Conservation (phyloP, 78 protist genomes). For the Pigoraptor vietnamica region DNA sequence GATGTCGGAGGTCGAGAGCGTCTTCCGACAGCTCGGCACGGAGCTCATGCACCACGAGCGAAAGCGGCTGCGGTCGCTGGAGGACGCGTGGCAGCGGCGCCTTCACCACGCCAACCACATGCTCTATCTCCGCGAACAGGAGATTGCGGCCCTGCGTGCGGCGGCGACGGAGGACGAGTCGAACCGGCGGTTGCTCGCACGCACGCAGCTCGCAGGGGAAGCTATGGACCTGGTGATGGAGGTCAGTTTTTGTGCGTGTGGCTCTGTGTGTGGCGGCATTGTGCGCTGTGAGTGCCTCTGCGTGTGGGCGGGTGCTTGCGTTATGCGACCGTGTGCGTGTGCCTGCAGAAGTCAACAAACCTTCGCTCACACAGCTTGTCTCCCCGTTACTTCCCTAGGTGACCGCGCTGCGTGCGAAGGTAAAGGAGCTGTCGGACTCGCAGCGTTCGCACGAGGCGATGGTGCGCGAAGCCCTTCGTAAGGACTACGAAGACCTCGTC, state of each 20-base stretch:
- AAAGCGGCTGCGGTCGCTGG: neutral
- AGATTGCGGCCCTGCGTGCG: neutral
- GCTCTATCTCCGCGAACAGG: neutral
- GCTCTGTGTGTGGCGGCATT: too few species aligned
- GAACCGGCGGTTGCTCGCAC: neutral
- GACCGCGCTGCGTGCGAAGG: neutral
- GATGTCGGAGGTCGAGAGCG: neutral
- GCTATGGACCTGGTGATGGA: neutral
- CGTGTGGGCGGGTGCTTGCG: too few species aligned
- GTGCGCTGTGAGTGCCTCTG: too few species aligned
- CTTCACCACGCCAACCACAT: neutral
- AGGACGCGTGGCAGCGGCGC: neutral
- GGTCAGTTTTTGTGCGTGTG: neutral
- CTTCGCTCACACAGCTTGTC: neutral
- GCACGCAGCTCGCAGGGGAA: neutral
- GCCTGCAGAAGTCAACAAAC: too few species aligned
- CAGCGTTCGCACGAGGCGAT: neutral
- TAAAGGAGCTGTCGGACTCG: neutral
- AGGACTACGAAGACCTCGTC: neutral
- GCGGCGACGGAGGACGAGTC: neutral
- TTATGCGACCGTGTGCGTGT: too few species aligned
- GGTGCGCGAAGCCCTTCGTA: neutral
- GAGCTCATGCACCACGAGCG: neutral
- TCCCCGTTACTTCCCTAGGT: neutral
- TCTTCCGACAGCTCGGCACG: neutral